Evolutionary conservation across 768 basidiomycete species (phyloP), one percentile per base, ranked within the genome.

Genomic region (Serpula lacrymans): DNA sequence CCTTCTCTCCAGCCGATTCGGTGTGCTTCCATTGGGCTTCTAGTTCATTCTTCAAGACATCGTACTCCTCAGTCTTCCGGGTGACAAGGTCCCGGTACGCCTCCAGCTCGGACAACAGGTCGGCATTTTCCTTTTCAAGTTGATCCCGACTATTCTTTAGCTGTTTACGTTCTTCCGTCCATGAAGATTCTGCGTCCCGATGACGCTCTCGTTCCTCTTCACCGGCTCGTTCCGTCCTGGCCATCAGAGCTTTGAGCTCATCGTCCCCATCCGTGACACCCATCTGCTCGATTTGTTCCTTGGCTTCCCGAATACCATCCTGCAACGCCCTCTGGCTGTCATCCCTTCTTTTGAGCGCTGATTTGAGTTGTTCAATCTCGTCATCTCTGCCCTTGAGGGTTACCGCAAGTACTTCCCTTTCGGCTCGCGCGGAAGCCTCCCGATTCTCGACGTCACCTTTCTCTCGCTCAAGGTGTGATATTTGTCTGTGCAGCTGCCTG

Each of bases 401-500:
- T 23, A 50, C 56, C 16, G 57, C 23, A 32, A 64, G 43, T 31
- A 76, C 51, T 57, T 78, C 62, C 34, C 58, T 62, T 80, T 84
- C 67, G 36, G 62, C 64, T 48, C 56, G 59, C 49, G 75, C 46
- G 32, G 43, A 48, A 16, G 69, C 64, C 47, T 78, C 77, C 43
- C 58, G 63, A 48, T 57, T 64, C 43, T 58, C 54, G 60, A 68
- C 63, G 2, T 80, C 76, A 9, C 51, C 58, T 59, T 74, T 79
- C 63, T 87, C 86, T 30, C 75, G 65, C 52, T 88, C 84, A 26
- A 94, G 68, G n/a, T 75, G 72, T 6, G 77, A 74, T 47, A 97
- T 90, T 55, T 88, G 83, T 5, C 74, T 63, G 53, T 97, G 88
- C 31, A 96, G 72, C 63, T 80, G 80, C 32, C 87, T 72, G 54